These are phyloP conservation scores for Delphinella strobiligena DNA, from an alignment of 2,329 filamentous ascomycete species.

Conservation along the genomic window DNA sequence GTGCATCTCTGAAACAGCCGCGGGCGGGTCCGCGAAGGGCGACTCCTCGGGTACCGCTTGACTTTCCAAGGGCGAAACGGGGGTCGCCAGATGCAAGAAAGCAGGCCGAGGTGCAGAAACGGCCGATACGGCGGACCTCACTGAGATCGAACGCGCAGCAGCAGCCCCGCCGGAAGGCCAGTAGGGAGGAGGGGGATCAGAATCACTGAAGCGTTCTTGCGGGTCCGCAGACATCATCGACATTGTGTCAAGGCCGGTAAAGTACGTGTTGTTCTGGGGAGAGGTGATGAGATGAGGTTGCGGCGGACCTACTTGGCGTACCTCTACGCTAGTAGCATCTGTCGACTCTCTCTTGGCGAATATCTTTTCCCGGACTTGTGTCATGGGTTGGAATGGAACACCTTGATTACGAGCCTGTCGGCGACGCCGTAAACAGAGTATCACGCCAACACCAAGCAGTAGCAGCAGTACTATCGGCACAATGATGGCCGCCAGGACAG, in stretches of 20 bases:
- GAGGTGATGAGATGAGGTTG: conserved; percentile 1
- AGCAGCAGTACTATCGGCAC: conserved; percentile 2
- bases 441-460: background rate
- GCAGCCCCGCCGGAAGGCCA: conserved; percentile 2
- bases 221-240: conserved; percentile 3
- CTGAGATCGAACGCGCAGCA: background rate
- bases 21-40: conserved; percentile 4
- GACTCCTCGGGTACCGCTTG: background rate
- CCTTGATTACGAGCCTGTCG: background rate
- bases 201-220: background rate
- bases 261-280: conserved; percentile 7
- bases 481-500: conserved; percentile 3
- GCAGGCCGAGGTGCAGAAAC: background rate
- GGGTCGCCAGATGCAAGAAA: background rate
- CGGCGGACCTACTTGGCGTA: background rate
- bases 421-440: conserved; percentile 2
- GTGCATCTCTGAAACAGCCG: background rate
- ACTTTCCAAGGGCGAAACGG: background rate
- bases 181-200: conserved; percentile 8
- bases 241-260: conserved; percentile 8
- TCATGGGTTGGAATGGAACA: background rate
- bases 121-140: background rate
- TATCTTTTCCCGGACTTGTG: conserved; percentile 1
- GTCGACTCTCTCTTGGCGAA: background rate
- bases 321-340: background rate